Base-by-base conservation (phyloP, 192 early-diverging fungal species). In the Piromyces finnis region DNA sequence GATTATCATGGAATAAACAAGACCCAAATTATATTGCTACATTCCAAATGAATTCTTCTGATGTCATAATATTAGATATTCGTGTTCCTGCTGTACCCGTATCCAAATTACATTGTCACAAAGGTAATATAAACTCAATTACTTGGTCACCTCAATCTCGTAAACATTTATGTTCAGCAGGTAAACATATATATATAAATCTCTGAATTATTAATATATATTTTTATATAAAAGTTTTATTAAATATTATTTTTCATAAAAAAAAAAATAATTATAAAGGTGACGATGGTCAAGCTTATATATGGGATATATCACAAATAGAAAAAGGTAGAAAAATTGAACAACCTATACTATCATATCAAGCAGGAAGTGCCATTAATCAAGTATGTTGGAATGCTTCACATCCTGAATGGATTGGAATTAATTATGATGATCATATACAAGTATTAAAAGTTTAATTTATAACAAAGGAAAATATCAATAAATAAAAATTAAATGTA, bases 1-100 rank as follows among this genome's bases (percentile, higher is more conserved):
- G 97, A 5, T 81, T 98, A 16, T 87, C 92, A 29, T 99, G 96
- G 88, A 98, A 97, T 85, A 91, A 93, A 77, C 84, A 94, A 30
- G 96, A 98, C 77, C 88, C 92, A 14, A 95, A 96, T 87, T 95
- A 94, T 82, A 86, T 99, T 26, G 95, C 96, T 0, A 95, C 96
- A 0, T 95, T 99, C 84, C 92, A 92, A 79, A 90, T 93, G 84
- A 95, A 96, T 80, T 92, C 95, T 11, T 81, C 87, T 18, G 84
- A 85, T n/a, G 93, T 98, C 15, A 91, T 92, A 35, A 90, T 99
- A 79, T 83, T 99, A 51, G 98, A 99, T 86, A 90, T 96, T 35
- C 92, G 98, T 36, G 92, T 91, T 22, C 98, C 98, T 12, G 94
- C 94, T 16, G 87, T 93, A 1, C 93, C 97, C 4, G 90, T 99